Evolutionary conservation across 768 basidiomycete genomes (phyloP).

Genomic region (Lentinula lateritia): DNA sequence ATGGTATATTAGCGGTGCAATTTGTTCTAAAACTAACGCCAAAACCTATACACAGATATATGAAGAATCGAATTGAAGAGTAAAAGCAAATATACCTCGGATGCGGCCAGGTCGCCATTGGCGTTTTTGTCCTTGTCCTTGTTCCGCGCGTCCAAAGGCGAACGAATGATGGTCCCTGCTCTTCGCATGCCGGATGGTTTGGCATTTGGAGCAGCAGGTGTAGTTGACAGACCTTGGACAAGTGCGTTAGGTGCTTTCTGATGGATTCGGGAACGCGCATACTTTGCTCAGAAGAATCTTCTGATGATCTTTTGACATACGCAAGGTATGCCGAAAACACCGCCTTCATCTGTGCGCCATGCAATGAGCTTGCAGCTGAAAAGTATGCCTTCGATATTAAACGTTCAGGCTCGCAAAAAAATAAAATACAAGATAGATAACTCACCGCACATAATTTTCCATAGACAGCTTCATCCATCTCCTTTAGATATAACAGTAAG

Average conservation of each 20-base stretch:
- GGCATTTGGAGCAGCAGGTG: constrained; percentile 33
- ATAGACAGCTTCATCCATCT: constrained; percentile 91
- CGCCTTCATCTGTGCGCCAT: constrained; percentile 74
- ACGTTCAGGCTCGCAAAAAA: constrained; percentile 2
- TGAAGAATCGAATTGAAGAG: neutral
- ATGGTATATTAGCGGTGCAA: constrained; percentile 67
- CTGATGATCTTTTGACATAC: constrained; percentile 58
- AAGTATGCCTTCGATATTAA: constrained; percentile 74
- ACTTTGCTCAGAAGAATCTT: constrained; percentile 78
- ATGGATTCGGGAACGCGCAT: constrained; percentile 11
- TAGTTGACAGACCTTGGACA: constrained; percentile 39
- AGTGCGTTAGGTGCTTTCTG: neutral
- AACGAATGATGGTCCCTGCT: constrained; percentile 81
- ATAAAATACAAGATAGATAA: constrained; percentile 9
- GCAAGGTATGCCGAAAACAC: constrained; percentile 54
- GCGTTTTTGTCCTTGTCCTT: constrained; percentile 51
- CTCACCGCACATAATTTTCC: constrained; percentile 85
- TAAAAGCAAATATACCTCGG: constrained; percentile 49
- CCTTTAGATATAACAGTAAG: constrained; percentile 86
- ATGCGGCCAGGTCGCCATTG: constrained; percentile 60
- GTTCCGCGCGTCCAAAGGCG: constrained; percentile 59
- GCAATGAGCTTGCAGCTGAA: constrained; percentile 76
- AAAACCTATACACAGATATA: constrained; percentile 51
- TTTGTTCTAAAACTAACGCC: constrained; percentile 65
- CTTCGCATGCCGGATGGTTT: constrained; percentile 64